phyloP scores from a whole-genome alignment of 2,329 filamentous ascomycete genomes.

The Fusarium nelsonii region DNA sequence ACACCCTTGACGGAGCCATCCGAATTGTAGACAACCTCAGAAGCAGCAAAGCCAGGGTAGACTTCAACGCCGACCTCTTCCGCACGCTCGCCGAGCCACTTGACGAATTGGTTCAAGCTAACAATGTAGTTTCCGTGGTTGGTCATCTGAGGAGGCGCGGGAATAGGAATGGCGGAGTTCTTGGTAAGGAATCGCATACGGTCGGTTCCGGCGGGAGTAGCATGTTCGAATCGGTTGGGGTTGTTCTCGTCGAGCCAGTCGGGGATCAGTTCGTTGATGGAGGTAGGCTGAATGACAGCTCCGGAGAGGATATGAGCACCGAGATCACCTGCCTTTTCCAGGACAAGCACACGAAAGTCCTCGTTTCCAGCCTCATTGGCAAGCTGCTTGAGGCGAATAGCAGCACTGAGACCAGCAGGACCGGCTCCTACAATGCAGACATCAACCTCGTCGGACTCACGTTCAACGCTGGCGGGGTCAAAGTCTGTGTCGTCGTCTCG shows the following conservation, averaged over 20 bases:
- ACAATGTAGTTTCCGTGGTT: slow-evolving; percentile 99
- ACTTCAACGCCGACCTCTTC: slow-evolving; percentile 96
- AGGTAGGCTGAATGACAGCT: slow-evolving; percentile 91
- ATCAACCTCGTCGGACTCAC: slow-evolving; percentile 93
- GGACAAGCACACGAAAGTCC: slow-evolving; percentile 89
- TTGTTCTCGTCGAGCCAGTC: slow-evolving; percentile 94
- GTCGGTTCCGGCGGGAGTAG: slow-evolving; percentile 85
- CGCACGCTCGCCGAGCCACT: slow-evolving; percentile 96
- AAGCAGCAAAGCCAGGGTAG: slow-evolving; percentile 94
- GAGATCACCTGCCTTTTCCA: slow-evolving; percentile 96
- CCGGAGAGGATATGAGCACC: slow-evolving; percentile 96
- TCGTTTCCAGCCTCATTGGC: slow-evolving; percentile 96
- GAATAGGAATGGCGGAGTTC: slow-evolving; percentile 80
- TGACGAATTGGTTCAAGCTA: slow-evolving; percentile 92
- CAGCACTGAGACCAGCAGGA: slow-evolving; percentile 92
- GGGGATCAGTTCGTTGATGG: slow-evolving; percentile 89
- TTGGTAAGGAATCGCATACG: slow-evolving; percentile 96
- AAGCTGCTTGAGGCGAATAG: slow-evolving; percentile 94
- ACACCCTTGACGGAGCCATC: slow-evolving; percentile 94
- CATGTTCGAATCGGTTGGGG: slow-evolving; percentile 85
- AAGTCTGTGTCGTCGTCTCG: slow-evolving; percentile 65
- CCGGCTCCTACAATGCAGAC: slow-evolving; percentile 97
- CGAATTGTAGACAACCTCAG: slow-evolving; percentile 86
- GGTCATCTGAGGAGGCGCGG: slow-evolving; percentile 95
- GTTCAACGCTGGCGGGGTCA: slow-evolving; percentile 77